Percentiles rank a stretch among this genome's conserved stretches.
These are phyloP conservation scores for Amphicarpaea edgeworthii DNA, from an alignment of 306 rosid genomes.

Conservation along the genomic window DNA sequence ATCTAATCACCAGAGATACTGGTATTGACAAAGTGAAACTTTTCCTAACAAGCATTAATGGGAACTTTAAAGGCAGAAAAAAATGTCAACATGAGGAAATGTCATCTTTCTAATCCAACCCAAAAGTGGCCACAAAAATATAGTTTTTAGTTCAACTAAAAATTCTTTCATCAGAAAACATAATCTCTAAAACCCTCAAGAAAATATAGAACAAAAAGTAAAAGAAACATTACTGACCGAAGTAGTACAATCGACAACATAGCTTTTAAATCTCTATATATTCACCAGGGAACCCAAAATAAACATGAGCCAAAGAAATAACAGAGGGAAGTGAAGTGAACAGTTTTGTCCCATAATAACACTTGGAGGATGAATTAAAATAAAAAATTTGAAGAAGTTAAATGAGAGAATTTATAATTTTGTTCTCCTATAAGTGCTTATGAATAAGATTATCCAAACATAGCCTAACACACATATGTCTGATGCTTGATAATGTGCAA, in stretches of 20 bases:
- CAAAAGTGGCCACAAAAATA: not conserved
- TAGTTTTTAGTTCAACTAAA: not conserved
- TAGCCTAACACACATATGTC: no score
- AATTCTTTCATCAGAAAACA: not conserved
- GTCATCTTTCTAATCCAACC: not conserved
- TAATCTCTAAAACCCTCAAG: not conserved
- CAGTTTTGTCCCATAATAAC: constrained; percentile 1
- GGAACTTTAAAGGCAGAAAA: constrained; percentile 15
- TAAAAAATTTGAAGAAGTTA: no score
- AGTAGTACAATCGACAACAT: constrained; percentile 13
- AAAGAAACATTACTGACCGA: not conserved
- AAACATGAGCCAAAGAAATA: constrained; percentile 1
- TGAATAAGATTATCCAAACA: no score
- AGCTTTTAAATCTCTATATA: constrained; percentile 3
- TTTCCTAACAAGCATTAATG: not conserved
- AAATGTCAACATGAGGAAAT: not conserved
- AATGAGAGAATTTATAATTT: no score
- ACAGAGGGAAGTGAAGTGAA: constrained; percentile 4
- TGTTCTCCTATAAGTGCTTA: no score
- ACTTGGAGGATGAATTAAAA: constrained; percentile 26
- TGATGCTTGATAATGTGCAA: no score
- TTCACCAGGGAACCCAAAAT: constrained; percentile 17
- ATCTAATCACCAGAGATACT: not conserved
- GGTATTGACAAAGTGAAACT: not conserved
- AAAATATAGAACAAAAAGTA: not conserved